These are phyloP conservation scores for Pichiaceae sp. DNA, from an alignment of 1,139 yeast species.

Conservation along the genomic window DNA sequence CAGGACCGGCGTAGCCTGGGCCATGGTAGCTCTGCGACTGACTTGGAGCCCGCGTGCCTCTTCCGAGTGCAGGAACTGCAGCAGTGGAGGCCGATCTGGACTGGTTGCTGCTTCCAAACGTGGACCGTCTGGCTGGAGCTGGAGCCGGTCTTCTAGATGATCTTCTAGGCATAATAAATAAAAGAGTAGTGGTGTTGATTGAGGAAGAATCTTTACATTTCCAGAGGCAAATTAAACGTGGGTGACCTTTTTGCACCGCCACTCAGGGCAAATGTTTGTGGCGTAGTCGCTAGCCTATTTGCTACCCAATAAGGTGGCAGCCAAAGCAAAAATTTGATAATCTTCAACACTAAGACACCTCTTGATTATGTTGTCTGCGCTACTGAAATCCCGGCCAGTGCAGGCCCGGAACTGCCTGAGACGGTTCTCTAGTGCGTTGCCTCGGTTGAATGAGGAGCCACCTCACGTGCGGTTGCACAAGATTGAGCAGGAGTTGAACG, in stretches of 20 bases:
- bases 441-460: not conserved
- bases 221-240: not conserved
- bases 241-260: not conserved
- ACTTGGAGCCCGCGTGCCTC: slow-evolving; percentile 22
- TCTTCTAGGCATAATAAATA: slow-evolving; percentile 45
- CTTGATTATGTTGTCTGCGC: not conserved
- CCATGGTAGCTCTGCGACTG: slow-evolving; percentile 1
- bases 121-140: slow-evolving; percentile 16
- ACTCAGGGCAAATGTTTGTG: too few relatives aligned
- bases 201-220: not conserved
- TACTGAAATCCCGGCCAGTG: not conserved
- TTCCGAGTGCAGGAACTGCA: not conserved
- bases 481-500: slow-evolving; percentile 17
- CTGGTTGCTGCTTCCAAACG: slow-evolving; percentile 12
- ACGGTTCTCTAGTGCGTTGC: not conserved
- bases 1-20: slow-evolving; percentile 21
- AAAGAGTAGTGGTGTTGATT: not conserved
- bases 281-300: too few relatives aligned
- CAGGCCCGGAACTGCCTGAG: not conserved
- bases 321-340: too few relatives aligned
- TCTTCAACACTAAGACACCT: too few relatives aligned
- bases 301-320: too few relatives aligned
- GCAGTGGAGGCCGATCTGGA: slow-evolving; percentile 9
- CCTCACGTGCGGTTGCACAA: slow-evolving; percentile 8
- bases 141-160: slow-evolving; percentile 50